Evolutionary conservation across 2,329 filamentous ascomycete genomes (phyloP).

Genomic region (Epichloe coenophiala): DNA sequence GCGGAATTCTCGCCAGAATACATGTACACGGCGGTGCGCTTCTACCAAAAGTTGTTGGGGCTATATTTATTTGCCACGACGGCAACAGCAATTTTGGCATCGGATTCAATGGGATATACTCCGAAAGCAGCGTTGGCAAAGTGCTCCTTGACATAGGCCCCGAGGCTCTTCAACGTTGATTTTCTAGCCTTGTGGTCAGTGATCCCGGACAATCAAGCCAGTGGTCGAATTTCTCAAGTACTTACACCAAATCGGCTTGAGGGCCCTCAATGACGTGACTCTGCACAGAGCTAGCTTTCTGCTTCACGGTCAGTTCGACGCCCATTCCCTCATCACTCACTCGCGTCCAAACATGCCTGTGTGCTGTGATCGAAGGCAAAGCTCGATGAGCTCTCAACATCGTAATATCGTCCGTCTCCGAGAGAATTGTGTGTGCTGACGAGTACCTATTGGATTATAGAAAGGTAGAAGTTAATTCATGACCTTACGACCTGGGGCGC

Average conservation of each 20-base stretch:
- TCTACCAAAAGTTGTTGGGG: constrained; percentile 90
- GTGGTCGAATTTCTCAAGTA: not conserved
- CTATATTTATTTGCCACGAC: constrained; percentile 95
- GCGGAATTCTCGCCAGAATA: not conserved
- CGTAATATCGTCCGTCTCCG: constrained; percentile 74
- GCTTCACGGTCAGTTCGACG: constrained; percentile 4
- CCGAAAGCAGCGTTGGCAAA: constrained; percentile 72
- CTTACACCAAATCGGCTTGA: constrained; percentile 70
- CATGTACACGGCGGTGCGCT: not conserved
- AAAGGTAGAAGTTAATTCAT: not conserved
- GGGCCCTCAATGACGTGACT: constrained; percentile 65
- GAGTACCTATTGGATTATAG: constrained; percentile 44
- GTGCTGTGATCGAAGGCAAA: constrained; percentile 79
- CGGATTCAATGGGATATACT: constrained; percentile 67
- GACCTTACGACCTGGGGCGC: not conserved
- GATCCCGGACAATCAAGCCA: not conserved
- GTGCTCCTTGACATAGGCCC: constrained; percentile 71
- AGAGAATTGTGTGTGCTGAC: constrained; percentile 78
- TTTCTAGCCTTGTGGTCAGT: constrained; percentile 40
- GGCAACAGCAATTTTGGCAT: constrained; percentile 64
- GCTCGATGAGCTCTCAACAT: constrained; percentile 74
- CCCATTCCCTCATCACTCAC: not conserved
- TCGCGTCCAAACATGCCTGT: constrained; percentile 37
- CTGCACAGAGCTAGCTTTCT: constrained; percentile 75
- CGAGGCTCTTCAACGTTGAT: constrained; percentile 67